Base-by-base conservation (phyloP, 2,329 filamentous ascomycete species). In the Botryotinia narcissicola region DNA sequence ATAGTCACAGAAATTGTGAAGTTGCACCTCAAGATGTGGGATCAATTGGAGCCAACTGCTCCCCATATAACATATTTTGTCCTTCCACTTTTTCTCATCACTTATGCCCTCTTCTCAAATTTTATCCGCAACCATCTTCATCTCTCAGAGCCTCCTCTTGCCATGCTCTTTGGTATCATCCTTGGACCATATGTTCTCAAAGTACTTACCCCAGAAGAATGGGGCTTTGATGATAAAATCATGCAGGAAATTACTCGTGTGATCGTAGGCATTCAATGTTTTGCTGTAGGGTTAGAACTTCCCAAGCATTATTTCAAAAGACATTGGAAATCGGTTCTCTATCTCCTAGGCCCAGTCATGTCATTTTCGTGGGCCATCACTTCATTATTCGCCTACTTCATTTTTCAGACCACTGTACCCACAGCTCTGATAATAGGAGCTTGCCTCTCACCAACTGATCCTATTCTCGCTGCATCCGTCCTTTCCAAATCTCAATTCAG, bases 241-340 rank as follows among this genome's bases (percentile, higher is more conserved):
- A 91, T 90, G 0, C 85, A 92, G 46, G 91, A 92, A 77, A 90
- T 91, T 80, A 90, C 90, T n/a, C 87, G 91, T 74, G 90, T 92
- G 73, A 90, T 92, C 71, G 84, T 93, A 59, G 90, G 92, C 68
- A 90, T 92, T 44, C 90, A 92, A 85, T 92, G 91, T 85, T 92
- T 92, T 79, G 90, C 90, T 77, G 88, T 92, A 35, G 91, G 91
- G 12, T 90, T 92, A 81, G 91, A 92, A 82, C 85, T 93, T 83
- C 91, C 91, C 32, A 87, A 80, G 37, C 74, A 74, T 62, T 81
- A 81, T 69, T 81, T 81, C 62, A 71, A 70, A 1, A 46, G 79
- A 35, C 78, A 80, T 74, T 80, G 78, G 79, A 73, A 73, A 48
- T 78, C 77, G 0, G 76, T 79, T 2, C 59, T 80, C 4, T 79